Base-by-base conservation (phyloP, 73 alveolate species). In the Diophrys appendiculata region DNA sequence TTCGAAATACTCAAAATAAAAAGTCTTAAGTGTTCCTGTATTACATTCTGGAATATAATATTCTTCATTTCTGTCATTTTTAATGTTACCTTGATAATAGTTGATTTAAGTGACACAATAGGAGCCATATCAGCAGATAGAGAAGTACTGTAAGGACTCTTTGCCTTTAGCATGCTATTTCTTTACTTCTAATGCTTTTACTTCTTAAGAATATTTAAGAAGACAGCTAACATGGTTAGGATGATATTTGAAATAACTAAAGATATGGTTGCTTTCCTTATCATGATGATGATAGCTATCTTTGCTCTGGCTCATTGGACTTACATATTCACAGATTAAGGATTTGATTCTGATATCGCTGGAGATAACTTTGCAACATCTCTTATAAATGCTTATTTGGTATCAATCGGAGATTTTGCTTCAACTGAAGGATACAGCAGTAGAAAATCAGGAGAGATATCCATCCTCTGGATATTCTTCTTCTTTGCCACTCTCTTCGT, bases 121-220 rank as follows among this genome's bases (percentile, higher is more conserved):
- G n/a, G n/a, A n/a, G n/a, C n/a, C n/a, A n/a, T n/a, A n/a, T n/a
- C n/a, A n/a, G n/a, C n/a, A n/a, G n/a, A n/a, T n/a, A n/a, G n/a
- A n/a, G n/a, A n/a, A n/a, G n/a, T n/a, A n/a, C n/a, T n/a, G n/a
- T n/a, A n/a, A n/a, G n/a, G n/a, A n/a, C n/a, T n/a, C n/a, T n/a
- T n/a, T n/a, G n/a, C n/a, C n/a, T n/a, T n/a, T n/a, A n/a, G n/a
- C 68, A n/a, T n/a, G n/a, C n/a, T n/a, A n/a, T n/a, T 78, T 64
- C 43, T 34, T 77, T 83, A 82, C 82, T 52, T 83, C 13, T 76
- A 76, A 68, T 68, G 76, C 64, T 74, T 83, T 33, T 83, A 83
- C 72, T 83, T 83, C 80, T 64, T 69, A 23, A 76, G 87, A 76
- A 32, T 83, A 18, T 76, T 56, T 34, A 76, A 30, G 30, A 69